These are phyloP conservation scores for Solanum bulbocastanum DNA, from an alignment of 257 asterid genomes.

Conservation along the genomic window DNA sequence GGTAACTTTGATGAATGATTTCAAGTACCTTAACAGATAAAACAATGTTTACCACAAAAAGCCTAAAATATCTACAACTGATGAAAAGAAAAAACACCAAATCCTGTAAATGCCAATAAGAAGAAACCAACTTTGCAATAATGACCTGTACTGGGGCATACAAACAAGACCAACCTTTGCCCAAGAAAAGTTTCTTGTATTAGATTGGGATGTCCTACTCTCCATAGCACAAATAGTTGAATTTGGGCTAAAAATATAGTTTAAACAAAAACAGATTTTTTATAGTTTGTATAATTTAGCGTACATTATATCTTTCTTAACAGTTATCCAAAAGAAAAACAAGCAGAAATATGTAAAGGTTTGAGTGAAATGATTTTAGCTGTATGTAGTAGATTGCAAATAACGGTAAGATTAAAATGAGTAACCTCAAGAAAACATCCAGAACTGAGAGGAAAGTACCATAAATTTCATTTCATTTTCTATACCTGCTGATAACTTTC, in stretches of 20 bases:
- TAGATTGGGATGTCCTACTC: not conserved
- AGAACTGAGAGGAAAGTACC: not conserved
- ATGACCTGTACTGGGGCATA: not conserved
- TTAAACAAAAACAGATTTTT: not conserved
- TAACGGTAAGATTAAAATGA: not conserved
- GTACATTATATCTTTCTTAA: not conserved
- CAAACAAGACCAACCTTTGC: not conserved
- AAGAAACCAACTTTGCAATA: not conserved
- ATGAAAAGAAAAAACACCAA: not conserved
- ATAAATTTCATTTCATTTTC: not conserved
- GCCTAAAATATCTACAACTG: not conserved
- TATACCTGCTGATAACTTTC: slow-evolving; percentile 88
- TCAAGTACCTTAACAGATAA: not conserved
- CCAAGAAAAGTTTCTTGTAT: not conserved
- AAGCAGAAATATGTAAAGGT: not conserved
- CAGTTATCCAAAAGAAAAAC: not conserved
- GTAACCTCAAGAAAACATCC: not conserved
- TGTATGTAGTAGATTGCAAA: not conserved
- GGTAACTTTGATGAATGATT: not conserved
- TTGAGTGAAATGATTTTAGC: not conserved
- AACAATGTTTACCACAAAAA: not conserved
- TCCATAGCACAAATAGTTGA: not conserved
- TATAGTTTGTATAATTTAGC: not conserved
- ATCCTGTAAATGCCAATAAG: not conserved
- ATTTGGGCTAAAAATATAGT: not conserved